phyloP scores from a whole-genome alignment of 176 grass and related monocot genomes.

The Carex scoparia region DNA sequence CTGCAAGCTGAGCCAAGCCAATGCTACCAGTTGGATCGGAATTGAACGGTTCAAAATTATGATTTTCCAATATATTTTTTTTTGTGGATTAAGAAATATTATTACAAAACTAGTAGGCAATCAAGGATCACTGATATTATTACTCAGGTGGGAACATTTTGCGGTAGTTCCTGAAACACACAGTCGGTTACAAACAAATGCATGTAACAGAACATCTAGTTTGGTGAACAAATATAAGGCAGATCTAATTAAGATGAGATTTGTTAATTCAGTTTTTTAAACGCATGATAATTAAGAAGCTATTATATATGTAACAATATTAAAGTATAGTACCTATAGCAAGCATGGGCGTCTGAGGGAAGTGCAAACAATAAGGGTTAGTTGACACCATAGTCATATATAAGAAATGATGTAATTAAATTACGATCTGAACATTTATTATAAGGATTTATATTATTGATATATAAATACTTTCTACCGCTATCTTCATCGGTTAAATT shows the following conservation, averaged over 20 bases:
- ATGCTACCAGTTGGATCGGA: not conserved
- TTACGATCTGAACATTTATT: too few species aligned
- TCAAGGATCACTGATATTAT: not conserved
- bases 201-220: not conserved
- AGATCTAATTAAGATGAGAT: not conserved
- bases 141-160: not conserved
- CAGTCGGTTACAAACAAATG: not conserved
- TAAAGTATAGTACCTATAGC: not conserved
- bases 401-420: too few species aligned
- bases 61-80: not conserved
- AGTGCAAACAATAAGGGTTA: too few species aligned
- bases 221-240: too few species aligned
- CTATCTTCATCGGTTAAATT: too few species aligned
- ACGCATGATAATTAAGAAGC: too few species aligned
- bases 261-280: not conserved
- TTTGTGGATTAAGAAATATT: not conserved
- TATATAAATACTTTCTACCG: too few species aligned
- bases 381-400: too few species aligned
- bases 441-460: too few species aligned
- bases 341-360: too few species aligned
- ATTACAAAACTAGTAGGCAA: not conserved
- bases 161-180: not conserved
- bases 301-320: not conserved
- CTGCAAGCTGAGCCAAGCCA: not conserved
- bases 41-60: not conserved